Conservation (phyloP, 345 rosid species). For the Adansonia digitata region DNA sequence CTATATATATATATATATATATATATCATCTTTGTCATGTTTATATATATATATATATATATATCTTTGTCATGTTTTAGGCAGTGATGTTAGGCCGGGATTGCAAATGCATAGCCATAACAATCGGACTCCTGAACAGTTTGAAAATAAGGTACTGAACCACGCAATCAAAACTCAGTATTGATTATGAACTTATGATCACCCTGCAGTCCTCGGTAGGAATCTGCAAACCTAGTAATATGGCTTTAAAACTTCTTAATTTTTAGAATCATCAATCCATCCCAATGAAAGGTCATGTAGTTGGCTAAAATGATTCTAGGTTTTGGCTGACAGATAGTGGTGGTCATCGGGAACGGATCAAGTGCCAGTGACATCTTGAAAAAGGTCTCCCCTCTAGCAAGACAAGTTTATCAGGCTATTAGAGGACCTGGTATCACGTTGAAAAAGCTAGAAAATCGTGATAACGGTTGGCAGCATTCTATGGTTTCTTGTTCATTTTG, state of each 20-base stretch:
- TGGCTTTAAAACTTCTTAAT: no score
- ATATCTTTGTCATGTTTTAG: not conserved
- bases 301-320: no score
- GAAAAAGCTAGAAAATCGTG: not conserved
- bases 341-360: not conserved
- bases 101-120: constrained; percentile 11
- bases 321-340: constrained; percentile 8
- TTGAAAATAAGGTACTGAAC: not conserved
- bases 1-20: no score
- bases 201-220: not conserved
- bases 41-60: no score
- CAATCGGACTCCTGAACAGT: constrained; percentile 13
- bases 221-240: not conserved
- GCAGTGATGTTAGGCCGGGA: constrained; percentile 7
- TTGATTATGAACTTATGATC: not conserved
- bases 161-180: not conserved
- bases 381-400: constrained; percentile 3
- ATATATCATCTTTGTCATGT: no score
- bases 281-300: not conserved
- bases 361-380: constrained; percentile 8
- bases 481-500: constrained; percentile 2
- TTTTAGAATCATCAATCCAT: not conserved
- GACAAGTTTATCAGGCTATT: constrained; percentile 11
- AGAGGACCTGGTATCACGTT: not conserved
- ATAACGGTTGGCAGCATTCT: constrained; percentile 10